A percentile compares a stretch with the other conserved stretches of the same genome.
Evolutionary conservation across 768 basidiomycete genomes (phyloP).

Genomic region (Lentinula detonsa): DNA sequence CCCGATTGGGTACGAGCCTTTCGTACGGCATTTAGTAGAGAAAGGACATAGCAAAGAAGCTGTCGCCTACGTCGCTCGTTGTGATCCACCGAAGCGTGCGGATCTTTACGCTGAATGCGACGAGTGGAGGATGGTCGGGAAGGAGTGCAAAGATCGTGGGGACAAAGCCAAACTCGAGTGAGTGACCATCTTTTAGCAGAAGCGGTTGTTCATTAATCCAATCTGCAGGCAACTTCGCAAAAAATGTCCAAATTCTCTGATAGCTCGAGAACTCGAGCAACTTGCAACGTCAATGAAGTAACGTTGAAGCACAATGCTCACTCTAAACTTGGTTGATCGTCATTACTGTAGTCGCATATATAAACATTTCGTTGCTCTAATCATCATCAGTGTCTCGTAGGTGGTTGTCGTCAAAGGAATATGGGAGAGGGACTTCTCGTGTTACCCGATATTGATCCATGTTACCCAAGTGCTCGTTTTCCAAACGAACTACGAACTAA

Average conservation of each 20-base stretch:
- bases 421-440: slow-evolving; percentile 80
- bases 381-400: slow-evolving; percentile 31
- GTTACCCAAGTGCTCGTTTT: slow-evolving; percentile 92
- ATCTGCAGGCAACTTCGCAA: slow-evolving; percentile 59
- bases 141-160: slow-evolving; percentile 83
- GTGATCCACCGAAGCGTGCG: slow-evolving; percentile 75
- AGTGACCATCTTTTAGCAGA: slow-evolving; percentile 24
- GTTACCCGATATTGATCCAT: slow-evolving; percentile 89
- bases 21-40: slow-evolving; percentile 73
- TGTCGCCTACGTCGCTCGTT: slow-evolving; percentile 68
- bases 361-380: slow-evolving; percentile 15
- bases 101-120: slow-evolving; percentile 89
- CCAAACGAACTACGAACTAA: slow-evolving; percentile 55
- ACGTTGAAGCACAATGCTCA: too few relatives aligned
- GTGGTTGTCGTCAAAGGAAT: slow-evolving; percentile 46
- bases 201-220: background rate
- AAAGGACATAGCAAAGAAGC: slow-evolving; percentile 77
- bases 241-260: slow-evolving; percentile 75
- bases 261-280: slow-evolving; percentile 71
- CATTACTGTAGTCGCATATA: background rate
- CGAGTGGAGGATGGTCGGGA: slow-evolving; percentile 85
- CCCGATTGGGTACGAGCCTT: slow-evolving; percentile 94
- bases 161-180: slow-evolving; percentile 85
- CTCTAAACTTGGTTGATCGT: background rate
- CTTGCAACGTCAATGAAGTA: slow-evolving; percentile 32